Evolutionary conservation across 2,329 filamentous ascomycete species (phyloP).

Genomic region (Aspergillus hortae): DNA sequence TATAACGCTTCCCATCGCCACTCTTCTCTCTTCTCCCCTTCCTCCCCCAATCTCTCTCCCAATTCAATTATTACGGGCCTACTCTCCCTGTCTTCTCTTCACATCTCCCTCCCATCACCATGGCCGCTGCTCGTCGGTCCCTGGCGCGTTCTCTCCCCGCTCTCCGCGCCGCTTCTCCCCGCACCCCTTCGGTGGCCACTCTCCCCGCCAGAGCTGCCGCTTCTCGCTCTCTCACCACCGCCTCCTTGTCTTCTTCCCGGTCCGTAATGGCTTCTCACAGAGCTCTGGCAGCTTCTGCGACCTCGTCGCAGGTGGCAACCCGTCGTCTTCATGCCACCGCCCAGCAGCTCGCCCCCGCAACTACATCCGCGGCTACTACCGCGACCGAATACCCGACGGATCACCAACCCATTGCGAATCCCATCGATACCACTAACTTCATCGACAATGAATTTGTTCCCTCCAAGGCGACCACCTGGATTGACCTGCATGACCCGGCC

Average conservation of each 20-base stretch:
- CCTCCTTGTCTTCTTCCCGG: slow-evolving; percentile 17
- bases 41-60: neutral
- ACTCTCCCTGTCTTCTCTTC: neutral
- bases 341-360: slow-evolving; percentile 48
- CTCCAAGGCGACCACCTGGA: slow-evolving; percentile 59
- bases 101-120: slow-evolving; percentile 14
- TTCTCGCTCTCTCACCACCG: slow-evolving; percentile 23
- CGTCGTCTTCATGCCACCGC: slow-evolving; percentile 53
- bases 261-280: slow-evolving; percentile 16
- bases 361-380: slow-evolving; percentile 48
- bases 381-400: slow-evolving; percentile 53
- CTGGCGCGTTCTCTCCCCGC: slow-evolving; percentile 36
- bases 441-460: slow-evolving; percentile 60
- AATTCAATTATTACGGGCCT: neutral
- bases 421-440: slow-evolving; percentile 60
- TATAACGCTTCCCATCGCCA: neutral
- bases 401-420: slow-evolving; percentile 54
- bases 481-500: slow-evolving; percentile 62
- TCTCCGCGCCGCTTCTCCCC: slow-evolving; percentile 36
- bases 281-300: slow-evolving; percentile 14
- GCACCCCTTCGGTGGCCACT: slow-evolving; percentile 25
- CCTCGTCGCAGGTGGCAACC: slow-evolving; percentile 21
- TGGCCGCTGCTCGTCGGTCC: slow-evolving; percentile 36
- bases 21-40: neutral
- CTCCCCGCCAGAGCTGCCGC: slow-evolving; percentile 20